These are phyloP conservation scores for Leishmania arabica DNA, from an alignment of 208 protist genomes.

Conservation along the genomic window DNA sequence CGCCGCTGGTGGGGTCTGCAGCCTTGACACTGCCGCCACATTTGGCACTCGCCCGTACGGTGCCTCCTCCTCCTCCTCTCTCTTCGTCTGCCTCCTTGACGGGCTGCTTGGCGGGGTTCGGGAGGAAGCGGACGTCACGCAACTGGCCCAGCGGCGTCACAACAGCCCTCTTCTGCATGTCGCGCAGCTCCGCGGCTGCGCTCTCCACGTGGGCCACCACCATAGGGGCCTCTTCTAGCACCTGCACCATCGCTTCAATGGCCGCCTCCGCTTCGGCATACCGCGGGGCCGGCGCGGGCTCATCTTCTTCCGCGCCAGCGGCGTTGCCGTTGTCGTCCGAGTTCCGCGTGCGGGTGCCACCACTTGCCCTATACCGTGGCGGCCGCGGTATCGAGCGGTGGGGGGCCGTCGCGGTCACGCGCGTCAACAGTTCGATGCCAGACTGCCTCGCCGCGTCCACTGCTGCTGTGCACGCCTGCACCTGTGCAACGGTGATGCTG, in stretches of 20 bases:
- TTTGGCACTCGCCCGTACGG: neutral
- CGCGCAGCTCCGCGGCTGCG: slow-evolving; percentile 8
- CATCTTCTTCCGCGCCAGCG: neutral
- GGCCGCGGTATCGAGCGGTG: neutral
- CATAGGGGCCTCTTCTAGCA: slow-evolving; percentile 27
- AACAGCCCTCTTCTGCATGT: slow-evolving; percentile 12
- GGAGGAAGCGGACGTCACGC: neutral
- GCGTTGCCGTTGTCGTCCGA: neutral
- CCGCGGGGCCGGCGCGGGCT: neutral
- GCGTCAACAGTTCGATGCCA: slow-evolving; percentile 6
- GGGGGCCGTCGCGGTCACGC: neutral
- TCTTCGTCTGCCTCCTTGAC: neutral
- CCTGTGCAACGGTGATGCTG: slow-evolving; percentile 15
- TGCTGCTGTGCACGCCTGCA: slow-evolving; percentile 17
- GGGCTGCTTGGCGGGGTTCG: neutral
- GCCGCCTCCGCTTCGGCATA: slow-evolving; percentile 15
- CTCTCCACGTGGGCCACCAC: slow-evolving; percentile 17
- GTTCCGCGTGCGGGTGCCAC: neutral
- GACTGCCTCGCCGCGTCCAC: slow-evolving; percentile 16
- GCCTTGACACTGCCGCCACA: neutral
- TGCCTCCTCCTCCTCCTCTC: neutral
- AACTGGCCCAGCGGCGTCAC: neutral
- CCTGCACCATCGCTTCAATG: slow-evolving; percentile 20
- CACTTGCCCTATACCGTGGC: neutral
- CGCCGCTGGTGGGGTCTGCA: neutral